Base-by-base conservation (phyloP, 163 green algal genomes). In the Chloromonas sp. region DNA sequence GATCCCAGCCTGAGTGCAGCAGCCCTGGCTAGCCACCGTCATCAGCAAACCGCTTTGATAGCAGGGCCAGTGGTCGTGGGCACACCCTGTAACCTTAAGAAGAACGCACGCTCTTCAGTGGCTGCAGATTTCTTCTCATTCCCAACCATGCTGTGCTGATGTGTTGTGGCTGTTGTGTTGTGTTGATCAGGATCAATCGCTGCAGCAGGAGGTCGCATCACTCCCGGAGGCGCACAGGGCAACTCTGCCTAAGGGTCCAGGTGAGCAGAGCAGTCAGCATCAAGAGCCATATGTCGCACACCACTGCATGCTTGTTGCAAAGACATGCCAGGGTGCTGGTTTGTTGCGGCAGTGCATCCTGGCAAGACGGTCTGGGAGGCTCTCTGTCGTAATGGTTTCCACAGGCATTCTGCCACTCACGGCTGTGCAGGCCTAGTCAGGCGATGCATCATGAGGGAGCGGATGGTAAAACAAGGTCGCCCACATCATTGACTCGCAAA, bases 221-320 rank as follows among this genome's bases (percentile, higher is more conserved):
- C 87, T 88, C n/a, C 83, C 81, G 1, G 2, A 71, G 1, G 77
- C 70, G 2, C 84, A 87, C 14, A 80, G 70, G 14, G 87, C 85
- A 11, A 88, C 85, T 1, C 14, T 91, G 82, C 91, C 91, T 2
- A 90, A 81, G 36, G 91, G 92, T 1, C 57, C 89, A 84, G 89
- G 89, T 92, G 79, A 11, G 78, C 13, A 60, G 5, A 5, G 78
- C 2, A 11, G 79, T 36, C 1, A 3, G 13, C n/a, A 8, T 58
- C 62, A 3, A 5, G 2, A 62, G 1, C 66, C 76, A 58, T 58
- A 62, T 13, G 58, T 82, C 2, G 36, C 36, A 36, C 36, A 36
- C 36, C 36, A 36, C 36, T 36, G 36, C 36, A 36, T 36, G 36
- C 36, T 36, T 36, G 36, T 36, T 36, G 36, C 36, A 36, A 36